Base-by-base conservation (phyloP, 345 rosid genomes). In the Salix arbutifolia region DNA sequence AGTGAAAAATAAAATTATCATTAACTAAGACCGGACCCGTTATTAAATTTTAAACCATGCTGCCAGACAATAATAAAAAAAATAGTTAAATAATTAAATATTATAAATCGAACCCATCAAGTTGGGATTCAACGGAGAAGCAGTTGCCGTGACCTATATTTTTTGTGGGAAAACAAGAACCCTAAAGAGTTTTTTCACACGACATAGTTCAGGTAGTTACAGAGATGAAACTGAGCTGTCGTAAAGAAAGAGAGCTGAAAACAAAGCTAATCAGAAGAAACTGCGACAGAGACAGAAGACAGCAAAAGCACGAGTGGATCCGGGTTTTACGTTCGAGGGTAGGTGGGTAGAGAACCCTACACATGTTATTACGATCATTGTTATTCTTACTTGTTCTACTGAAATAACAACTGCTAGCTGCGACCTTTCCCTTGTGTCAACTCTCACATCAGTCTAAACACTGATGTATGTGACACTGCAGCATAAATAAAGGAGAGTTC, bases 271-370 rank as follows among this genome's bases (percentile, higher is more conserved):
- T n/a, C 42, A 52, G n/a, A 7, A 68, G 30, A 37, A 18, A 42
- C 23, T 12, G 28, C 33, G 69, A 42, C 2, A 37, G 58, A 17
- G 16, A 10, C 31, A 9, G 66, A 74, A 21, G 44, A 68, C 6
- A 77, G 77, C 81, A 76, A 81, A 33, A 71, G 75, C 88, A 83
- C 86, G 82, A 87, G 91, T 76, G 77, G 74, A 67, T 83, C 90
- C 91, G 86, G 89, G 10, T 78, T 88, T 87, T 72, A 25, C 83
- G 90, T 77, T 70, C 37, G 58, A 61, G 79, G 81, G 87, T 83
- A 78, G 87, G 84, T 85, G 71, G 69, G 19, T 9, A 18, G 40
- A 26, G 9, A 86, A 78, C 77, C 78, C 85, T 77, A 82, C 33
- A 12, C 46, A 12, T 5, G 16, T 50, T 28, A 18, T 52, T 25